phyloP scores from a whole-genome alignment of 148 eudicot genomes.

The Vaccinium vitisidaea region DNA sequence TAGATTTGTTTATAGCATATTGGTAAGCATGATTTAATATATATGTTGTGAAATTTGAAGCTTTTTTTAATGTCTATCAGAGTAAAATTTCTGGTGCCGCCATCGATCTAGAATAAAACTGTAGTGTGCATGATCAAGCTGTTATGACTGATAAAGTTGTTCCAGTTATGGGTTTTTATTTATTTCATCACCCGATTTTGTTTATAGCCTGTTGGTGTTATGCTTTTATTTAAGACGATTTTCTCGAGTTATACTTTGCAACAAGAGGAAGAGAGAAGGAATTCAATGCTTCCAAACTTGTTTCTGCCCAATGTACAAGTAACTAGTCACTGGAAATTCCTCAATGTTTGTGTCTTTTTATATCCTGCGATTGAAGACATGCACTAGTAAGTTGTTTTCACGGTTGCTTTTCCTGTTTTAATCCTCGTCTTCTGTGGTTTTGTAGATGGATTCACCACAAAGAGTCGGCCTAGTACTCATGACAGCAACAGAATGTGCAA shows the following conservation, averaged over 20 bases:
- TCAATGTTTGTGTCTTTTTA: background rate
- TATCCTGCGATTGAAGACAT: background rate
- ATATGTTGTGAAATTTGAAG: no score
- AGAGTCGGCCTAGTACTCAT: conserved; percentile 56
- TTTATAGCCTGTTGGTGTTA: background rate
- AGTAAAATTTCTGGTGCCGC: no score
- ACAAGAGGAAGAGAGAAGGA: background rate
- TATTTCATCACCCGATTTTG: background rate
- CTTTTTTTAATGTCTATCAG: no score
- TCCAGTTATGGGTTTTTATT: no score
- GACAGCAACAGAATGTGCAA: conserved; percentile 64
- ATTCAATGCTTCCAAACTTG: background rate
- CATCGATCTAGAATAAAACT: background rate
- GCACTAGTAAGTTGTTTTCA: conserved; percentile 33
- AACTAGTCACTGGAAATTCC: background rate
- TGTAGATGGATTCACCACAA: conserved; percentile 89
- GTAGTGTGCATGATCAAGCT: background rate
- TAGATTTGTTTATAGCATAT: no score
- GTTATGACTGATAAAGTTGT: background rate
- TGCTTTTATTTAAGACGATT: background rate
- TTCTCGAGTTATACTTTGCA: background rate
- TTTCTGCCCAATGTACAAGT: background rate
- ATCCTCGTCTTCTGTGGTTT: conserved; percentile 84
- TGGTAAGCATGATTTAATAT: no score
- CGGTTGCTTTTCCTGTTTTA: conserved; percentile 69